Conservation (phyloP, 306 rosid genomes). For the Cucurbita argyrosperma region DNA sequence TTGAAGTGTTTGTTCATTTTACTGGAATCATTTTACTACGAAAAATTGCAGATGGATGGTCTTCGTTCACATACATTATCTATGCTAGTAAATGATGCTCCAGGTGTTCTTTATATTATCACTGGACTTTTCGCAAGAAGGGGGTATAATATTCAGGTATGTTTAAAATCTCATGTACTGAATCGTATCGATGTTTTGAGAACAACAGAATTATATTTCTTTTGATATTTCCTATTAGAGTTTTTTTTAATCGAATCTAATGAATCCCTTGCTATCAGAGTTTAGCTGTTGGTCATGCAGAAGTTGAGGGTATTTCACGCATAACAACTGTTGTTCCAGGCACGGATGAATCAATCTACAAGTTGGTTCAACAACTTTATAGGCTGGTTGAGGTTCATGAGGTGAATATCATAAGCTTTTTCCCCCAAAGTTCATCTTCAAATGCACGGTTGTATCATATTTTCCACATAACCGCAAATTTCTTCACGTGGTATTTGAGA, state of each 20-base stretch:
- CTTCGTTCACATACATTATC: constrained; percentile 39
- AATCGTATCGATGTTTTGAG: neutral
- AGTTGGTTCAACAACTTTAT: constrained; percentile 46
- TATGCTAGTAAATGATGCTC: constrained; percentile 38
- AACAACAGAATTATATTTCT: neutral
- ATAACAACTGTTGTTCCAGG: constrained; percentile 55
- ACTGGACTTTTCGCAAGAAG: constrained; percentile 46
- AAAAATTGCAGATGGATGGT: constrained; percentile 30
- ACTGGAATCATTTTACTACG: neutral
- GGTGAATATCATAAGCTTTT: constrained; percentile 11
- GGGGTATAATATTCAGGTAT: constrained; percentile 54
- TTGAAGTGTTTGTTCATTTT: neutral
- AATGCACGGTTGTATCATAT: neutral
- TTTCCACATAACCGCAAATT: neutral
- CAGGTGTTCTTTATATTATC: constrained; percentile 45
- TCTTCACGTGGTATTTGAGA: neutral
- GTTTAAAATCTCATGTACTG: neutral
- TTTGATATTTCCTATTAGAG: constrained; percentile 18
- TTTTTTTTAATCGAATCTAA: constrained; percentile 2
- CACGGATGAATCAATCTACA: constrained; percentile 31
- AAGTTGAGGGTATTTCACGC: constrained; percentile 44
- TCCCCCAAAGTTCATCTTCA: neutral
- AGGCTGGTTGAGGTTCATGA: constrained; percentile 39
- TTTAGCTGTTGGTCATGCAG: constrained; percentile 49
- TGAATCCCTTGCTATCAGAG: constrained; percentile 20